Conservation (phyloP, 1,284 basidiomycete species). For the Melanopsichium pennsylvanicum region DNA sequence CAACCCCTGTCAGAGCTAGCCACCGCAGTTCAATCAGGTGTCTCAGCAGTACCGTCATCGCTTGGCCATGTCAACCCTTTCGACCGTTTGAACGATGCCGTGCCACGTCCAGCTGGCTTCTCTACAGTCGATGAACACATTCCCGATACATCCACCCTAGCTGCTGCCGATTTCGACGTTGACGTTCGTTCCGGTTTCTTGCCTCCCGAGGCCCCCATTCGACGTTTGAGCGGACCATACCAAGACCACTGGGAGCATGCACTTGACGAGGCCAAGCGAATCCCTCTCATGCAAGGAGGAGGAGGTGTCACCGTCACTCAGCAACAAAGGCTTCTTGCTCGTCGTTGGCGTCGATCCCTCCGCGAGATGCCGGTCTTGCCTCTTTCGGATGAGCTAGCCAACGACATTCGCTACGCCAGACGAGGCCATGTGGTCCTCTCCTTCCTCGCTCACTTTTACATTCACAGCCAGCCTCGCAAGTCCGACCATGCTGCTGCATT, state of each 20-base stretch:
- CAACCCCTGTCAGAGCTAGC: conserved; percentile 45
- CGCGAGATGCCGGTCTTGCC: conserved; percentile 63
- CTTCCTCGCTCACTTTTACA: conserved; percentile 87
- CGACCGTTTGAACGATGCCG: conserved; percentile 31
- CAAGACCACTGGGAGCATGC: conserved; percentile 75
- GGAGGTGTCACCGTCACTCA: conserved; percentile 44
- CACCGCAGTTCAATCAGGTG: conserved; percentile 26
- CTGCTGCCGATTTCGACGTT: conserved; percentile 92
- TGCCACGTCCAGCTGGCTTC: conserved; percentile 40
- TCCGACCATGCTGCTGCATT: conserved; percentile 1
- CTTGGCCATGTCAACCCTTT: conserved; percentile 5
- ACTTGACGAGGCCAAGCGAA: conserved; percentile 68
- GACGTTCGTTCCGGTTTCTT: conserved; percentile 91
- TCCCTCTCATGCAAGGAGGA: conserved; percentile 52
- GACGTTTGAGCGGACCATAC: conserved; percentile 73
- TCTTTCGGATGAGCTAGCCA: conserved; percentile 39
- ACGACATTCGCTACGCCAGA: conserved; percentile 66
- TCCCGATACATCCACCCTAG: conserved; percentile 81
- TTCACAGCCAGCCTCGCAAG: conserved; percentile 73
- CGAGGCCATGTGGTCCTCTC: conserved; percentile 84
- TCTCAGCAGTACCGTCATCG: conserved; percentile 24
- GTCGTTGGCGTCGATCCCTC: conserved; percentile 74
- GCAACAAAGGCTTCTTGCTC: conserved; percentile 30
- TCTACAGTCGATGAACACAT: conserved; percentile 48
- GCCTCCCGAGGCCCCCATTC: conserved; percentile 79